Percentiles rank a stretch among this genome's conserved stretches.
phyloP scores from a whole-genome alignment of 2,329 filamentous ascomycete species.

The Westerdykella aurantiaca region DNA sequence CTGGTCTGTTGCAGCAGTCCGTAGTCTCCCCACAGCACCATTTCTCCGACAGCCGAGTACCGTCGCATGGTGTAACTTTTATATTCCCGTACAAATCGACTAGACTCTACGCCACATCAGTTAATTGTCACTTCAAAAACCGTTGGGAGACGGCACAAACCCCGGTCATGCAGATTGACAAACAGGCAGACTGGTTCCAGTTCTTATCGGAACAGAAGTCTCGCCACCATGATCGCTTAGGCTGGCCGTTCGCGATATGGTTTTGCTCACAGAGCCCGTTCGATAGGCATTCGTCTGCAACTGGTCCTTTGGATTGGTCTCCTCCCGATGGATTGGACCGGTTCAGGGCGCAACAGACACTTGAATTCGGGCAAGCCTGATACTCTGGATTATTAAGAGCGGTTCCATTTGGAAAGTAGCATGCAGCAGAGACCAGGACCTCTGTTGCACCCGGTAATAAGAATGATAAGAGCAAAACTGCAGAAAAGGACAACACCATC shows the following conservation, averaged over 20 bases:
- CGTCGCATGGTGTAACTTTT: slow-evolving; percentile 8
- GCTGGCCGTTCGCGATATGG: not conserved
- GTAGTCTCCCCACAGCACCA: slow-evolving; percentile 8
- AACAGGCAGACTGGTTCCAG: slow-evolving; percentile 1
- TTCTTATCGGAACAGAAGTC: not conserved
- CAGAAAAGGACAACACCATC: not conserved
- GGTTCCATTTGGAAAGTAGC: slow-evolving; percentile 5
- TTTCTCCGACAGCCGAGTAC: slow-evolving; percentile 1
- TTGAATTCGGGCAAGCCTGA: not conserved
- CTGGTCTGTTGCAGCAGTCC: slow-evolving; percentile 1
- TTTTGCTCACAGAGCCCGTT: slow-evolving; percentile 2
- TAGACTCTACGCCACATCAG: no score
- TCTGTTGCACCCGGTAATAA: no score
- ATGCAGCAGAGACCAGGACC: not conserved
- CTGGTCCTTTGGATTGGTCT: not conserved
- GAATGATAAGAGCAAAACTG: no score
- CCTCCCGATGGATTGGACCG: slow-evolving; percentile 3
- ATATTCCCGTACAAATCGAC: not conserved
- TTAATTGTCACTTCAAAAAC: no score
- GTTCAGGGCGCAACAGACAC: slow-evolving; percentile 4
- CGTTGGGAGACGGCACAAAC: no score
- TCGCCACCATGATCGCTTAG: not conserved
- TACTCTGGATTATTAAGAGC: slow-evolving; percentile 1
- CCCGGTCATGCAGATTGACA: slow-evolving; percentile 2
- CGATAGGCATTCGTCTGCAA: slow-evolving; percentile 3